A percentile compares a stretch with the other conserved stretches of the same genome.
Conservation (phyloP, 345 rosid genomes). For the Murraya paniculata region DNA sequence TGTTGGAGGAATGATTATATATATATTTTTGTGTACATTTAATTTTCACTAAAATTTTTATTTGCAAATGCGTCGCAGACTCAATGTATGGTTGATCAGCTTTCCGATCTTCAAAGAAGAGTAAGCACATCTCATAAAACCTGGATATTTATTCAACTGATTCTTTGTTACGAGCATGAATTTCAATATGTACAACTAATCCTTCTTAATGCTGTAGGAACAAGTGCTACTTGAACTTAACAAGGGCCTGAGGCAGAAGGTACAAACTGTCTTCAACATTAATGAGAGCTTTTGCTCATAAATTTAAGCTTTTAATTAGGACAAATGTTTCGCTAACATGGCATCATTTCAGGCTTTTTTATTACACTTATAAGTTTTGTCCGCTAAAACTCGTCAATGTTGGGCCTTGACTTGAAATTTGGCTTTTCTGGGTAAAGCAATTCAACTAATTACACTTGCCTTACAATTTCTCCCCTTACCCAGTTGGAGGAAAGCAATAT, state of each 20-base stretch:
- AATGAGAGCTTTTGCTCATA: too few species aligned
- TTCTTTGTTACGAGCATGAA: neutral
- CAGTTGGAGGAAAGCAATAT: conserved; percentile 47
- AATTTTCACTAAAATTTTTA: neutral
- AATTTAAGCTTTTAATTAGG: too few species aligned
- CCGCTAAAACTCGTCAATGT: too few species aligned
- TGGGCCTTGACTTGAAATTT: too few species aligned
- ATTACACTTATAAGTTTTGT: too few species aligned
- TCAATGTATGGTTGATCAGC: conserved; percentile 49
- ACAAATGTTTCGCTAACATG: too few species aligned
- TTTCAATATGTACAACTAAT: neutral
- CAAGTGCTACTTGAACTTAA: conserved; percentile 42
- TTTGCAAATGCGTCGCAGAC: conserved; percentile 35
- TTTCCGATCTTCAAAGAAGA: conserved; percentile 50
- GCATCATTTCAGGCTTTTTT: too few species aligned
- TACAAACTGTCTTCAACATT: conserved; percentile 1
- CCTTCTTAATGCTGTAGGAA: conserved; percentile 37
- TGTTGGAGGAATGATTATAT: too few species aligned
- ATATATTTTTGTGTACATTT: too few species aligned
- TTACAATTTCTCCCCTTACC: neutral
- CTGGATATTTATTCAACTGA: neutral
- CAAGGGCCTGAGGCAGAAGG: conserved; percentile 46
- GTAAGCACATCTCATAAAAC: conserved; percentile 23
- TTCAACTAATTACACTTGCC: too few species aligned
- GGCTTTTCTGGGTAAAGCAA: neutral